A percentile compares a stretch with the other conserved stretches of the same genome.
Evolutionary conservation across 768 basidiomycete species (phyloP).

Genomic region (Pleurotus djamor): DNA sequence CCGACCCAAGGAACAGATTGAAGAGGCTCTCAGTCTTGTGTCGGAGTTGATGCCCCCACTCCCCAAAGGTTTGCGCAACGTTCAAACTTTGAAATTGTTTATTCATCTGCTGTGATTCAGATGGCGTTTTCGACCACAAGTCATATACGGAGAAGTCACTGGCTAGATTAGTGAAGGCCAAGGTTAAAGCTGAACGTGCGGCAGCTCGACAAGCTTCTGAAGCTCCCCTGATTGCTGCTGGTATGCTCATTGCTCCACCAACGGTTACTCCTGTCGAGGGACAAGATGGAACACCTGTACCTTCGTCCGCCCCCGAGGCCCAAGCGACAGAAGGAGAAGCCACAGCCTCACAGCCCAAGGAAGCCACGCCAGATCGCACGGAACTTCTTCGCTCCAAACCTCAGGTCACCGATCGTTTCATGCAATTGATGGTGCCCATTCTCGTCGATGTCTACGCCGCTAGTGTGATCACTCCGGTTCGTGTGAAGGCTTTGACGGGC

Average conservation of each 20-base stretch:
- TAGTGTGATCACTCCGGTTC: slow-evolving; percentile 83
- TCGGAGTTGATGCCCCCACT: slow-evolving; percentile 92
- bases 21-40: slow-evolving; percentile 87
- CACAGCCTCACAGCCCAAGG: slow-evolving; percentile 30
- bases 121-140: slow-evolving; percentile 95
- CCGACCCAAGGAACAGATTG: slow-evolving; percentile 95
- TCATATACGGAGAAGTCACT: slow-evolving; percentile 87
- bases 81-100: slow-evolving; percentile 1
- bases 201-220: slow-evolving; percentile 56
- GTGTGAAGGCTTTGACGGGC: slow-evolving; percentile 86
- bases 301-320: slow-evolving; percentile 23
- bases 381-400: slow-evolving; percentile 75
- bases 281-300: slow-evolving; percentile 12
- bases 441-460: slow-evolving; percentile 99
- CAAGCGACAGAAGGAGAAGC: slow-evolving; percentile 41
- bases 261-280: slow-evolving; percentile 19
- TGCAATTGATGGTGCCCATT: slow-evolving; percentile 88
- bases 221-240: slow-evolving; percentile 19
- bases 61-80: slow-evolving; percentile 66
- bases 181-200: slow-evolving; percentile 78
- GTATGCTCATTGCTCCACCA: slow-evolving; percentile 10
- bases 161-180: slow-evolving; percentile 72
- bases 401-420: slow-evolving; percentile 79
- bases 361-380: slow-evolving; percentile 52
- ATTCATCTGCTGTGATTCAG: slow-evolving; percentile 34